Percentiles rank a stretch among this genome's conserved stretches.
These are phyloP conservation scores for Metschnikowia continentalis DNA, from an alignment of 805 yeast genomes.

Conservation along the genomic window DNA sequence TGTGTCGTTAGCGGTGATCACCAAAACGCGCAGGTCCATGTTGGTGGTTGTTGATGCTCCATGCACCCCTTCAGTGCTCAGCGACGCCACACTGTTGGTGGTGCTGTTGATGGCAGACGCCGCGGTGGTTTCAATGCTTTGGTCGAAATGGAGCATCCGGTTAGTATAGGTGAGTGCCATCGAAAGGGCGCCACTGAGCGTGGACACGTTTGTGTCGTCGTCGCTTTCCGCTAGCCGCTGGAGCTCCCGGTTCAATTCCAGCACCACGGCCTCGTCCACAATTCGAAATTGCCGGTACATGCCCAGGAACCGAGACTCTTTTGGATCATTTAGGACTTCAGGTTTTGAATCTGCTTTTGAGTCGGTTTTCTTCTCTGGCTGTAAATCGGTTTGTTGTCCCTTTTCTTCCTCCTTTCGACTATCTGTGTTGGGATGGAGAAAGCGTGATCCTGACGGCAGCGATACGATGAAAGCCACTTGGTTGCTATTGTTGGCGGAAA, in stretches of 20 bases:
- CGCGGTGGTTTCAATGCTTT: conserved; percentile 40
- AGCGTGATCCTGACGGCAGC: conserved; percentile 63
- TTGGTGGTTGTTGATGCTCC: conserved; percentile 16
- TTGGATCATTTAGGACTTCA: background rate
- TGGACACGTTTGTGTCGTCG: conserved; percentile 23
- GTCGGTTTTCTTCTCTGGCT: no score
- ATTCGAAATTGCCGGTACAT: conserved; percentile 84
- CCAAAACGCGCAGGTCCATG: conserved; percentile 35
- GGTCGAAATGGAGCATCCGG: conserved; percentile 52
- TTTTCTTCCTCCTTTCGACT: conserved; percentile 9
- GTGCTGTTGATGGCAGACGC: conserved; percentile 42
- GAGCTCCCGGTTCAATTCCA: conserved; percentile 47
- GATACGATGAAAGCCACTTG: conserved; percentile 78
- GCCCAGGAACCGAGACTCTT: conserved; percentile 36
- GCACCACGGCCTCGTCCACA: conserved; percentile 70
- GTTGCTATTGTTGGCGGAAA: conserved; percentile 80
- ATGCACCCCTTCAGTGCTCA: conserved; percentile 9
- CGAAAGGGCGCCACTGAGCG: conserved; percentile 73
- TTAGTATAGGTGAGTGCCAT: conserved; percentile 79
- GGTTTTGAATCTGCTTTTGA: no score
- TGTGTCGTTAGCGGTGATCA: conserved; percentile 73
- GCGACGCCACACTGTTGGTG: conserved; percentile 22
- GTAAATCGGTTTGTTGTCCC: no score
- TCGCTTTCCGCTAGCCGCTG: conserved; percentile 16
- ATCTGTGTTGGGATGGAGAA: conserved; percentile 57